Base-by-base conservation (phyloP, 306 rosid genomes). In the Canavalia gladiata region DNA sequence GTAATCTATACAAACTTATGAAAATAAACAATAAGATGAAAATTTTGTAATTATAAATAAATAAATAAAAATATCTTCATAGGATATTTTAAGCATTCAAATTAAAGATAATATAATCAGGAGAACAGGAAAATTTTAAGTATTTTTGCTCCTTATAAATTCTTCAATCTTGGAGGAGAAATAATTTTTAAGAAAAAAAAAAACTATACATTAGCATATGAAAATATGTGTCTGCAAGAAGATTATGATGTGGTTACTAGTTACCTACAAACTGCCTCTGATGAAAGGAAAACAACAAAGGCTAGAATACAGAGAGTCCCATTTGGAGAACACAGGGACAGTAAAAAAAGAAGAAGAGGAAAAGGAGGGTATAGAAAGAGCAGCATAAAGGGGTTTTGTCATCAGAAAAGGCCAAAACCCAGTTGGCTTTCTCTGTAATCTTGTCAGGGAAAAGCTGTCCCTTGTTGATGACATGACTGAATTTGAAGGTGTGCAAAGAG, bases 371-470 rank as follows among this genome's bases (percentile, higher is more conserved):
- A 60, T 42, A 8, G 66, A 74, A 79, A 39, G 59, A 76, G 74
- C 63, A 62, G 74, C 82, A 72, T 2, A 2, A 81, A 77, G 72
- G 65, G 78, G 28, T 39, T 9, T 45, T 73, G 58, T 72, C 77
- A 65, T 66, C 41, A 37, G 4, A 33, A 80, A 83, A 66, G 39
- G 85, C 85, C 89, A 87, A 76, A 86, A 60, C 58, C 85, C 75
- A 87, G 81, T 83, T 86, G 85, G 85, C 83, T 77, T 56, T 80
- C 80, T 60, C 66, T 86, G 85, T 72, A 70, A 43, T 7, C 75
- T 60, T 79, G 72, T 58, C 81, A 75, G 85, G 62, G 45, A 56
- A 72, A 85, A 84, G 84, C 82, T 80, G 83, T 76, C 85, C 77
- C 41, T 75, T 33, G 50, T 68, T 72, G 47, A 84, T 67, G 77